Base-by-base conservation (phyloP, 176 grass and related monocot species). In the Alopecurus myosuroides region DNA sequence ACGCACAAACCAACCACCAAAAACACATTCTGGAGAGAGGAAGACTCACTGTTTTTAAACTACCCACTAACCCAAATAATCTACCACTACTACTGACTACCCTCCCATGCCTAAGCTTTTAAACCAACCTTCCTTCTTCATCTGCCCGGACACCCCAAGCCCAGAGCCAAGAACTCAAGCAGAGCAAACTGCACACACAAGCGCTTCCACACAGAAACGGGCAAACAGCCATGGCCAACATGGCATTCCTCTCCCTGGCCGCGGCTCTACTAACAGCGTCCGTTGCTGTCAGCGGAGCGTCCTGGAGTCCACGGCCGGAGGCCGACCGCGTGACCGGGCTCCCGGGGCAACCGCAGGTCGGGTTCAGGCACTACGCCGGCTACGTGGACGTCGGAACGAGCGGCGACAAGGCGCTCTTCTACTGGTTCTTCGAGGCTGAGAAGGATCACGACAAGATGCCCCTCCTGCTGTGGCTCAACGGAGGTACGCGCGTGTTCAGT, bases 401-500 rank as follows among this genome's bases (percentile, higher is more conserved):
- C 48, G 77, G 76, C 34, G 85, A 66, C 79, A 98, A 81, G 91
- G 86, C 89, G 20, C 89, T 98, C 67, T 98, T 98, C 91, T 98
- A 95, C 89, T 98, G 96, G 96, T 95, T 98, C 85, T 95, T 98
- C 71, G 96, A 98, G 85, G 96, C 96, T 9, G 82, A 94, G 77
- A 67, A 72, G 58, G 85, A 83, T 11, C 77, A 87, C 31, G 82
- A 88, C 30, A 90, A 88, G 83, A 95, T 95, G 87, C 96, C 96
- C n/a, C 93, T 98, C 79, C 3, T 98, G 84, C 96, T 98, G 79
- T 98, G 96, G 96, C 93, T 98, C 74, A 98, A 98, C 15, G 96
- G 96, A 86, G 96, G 96, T 98, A 60, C 85, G 87, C 64, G 10
- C 64, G 17, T 25, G 25, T 7, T 42, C n/a, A 9, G 15, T 28